Conservation (phyloP, 768 basidiomycete species). For the Lactarius vividus region DNA sequence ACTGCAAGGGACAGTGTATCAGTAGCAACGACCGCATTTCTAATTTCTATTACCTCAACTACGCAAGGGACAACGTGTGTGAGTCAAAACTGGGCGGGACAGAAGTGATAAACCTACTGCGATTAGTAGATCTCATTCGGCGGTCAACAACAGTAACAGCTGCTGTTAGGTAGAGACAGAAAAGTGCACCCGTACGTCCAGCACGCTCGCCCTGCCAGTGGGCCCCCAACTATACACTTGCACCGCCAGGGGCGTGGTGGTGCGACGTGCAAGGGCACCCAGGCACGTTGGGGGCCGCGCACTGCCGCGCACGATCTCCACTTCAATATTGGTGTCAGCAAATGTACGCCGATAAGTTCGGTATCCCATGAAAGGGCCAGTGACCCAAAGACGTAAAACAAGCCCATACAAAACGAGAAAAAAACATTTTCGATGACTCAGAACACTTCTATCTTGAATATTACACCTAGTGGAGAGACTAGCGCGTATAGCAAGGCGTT, state of each 20-base stretch:
- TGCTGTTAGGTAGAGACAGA: not conserved
- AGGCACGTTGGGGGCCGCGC: not conserved
- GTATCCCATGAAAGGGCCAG: not conserved
- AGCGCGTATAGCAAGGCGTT: not conserved
- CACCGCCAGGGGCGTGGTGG: not conserved
- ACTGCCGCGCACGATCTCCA: not conserved
- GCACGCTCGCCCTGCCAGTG: not conserved
- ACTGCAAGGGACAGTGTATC: not conserved
- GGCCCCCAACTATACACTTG: not conserved
- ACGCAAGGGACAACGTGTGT: not conserved
- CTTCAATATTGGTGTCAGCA: not conserved
- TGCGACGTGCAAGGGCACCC: not conserved
- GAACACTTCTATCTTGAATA: not conserved
- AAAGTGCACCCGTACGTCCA: not conserved
- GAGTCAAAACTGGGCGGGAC: not conserved
- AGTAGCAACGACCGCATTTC: not conserved
- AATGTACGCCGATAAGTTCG: not conserved
- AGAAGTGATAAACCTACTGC: not conserved
- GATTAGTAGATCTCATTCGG: not conserved
- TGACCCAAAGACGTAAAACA: not conserved
- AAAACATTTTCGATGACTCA: not conserved
- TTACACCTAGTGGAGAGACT: not conserved
- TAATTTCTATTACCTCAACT: not conserved
- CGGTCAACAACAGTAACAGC: too few species aligned
- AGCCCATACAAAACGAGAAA: not conserved